Percentiles rank a stretch among this genome's conserved stretches.
phyloP scores from a whole-genome alignment of 2,329 filamentous ascomycete genomes.

The Didymella pinodella region DNA sequence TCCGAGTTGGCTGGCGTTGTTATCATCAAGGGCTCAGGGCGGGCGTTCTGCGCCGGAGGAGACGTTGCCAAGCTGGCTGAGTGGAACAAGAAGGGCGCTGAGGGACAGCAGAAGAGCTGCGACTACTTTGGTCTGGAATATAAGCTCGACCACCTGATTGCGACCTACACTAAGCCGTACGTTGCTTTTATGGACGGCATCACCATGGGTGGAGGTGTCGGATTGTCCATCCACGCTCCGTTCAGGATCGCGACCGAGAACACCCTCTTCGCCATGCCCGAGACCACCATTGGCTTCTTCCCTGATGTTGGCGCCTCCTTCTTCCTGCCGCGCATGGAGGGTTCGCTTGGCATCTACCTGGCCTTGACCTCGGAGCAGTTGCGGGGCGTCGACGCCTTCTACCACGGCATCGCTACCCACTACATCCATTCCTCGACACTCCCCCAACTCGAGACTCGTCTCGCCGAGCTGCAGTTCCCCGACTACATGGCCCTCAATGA shows the following conservation, averaged over 20 bases:
- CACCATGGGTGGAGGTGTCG: constrained; percentile 98
- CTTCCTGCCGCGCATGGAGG: constrained; percentile 90
- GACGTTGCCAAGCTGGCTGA: constrained; percentile 83
- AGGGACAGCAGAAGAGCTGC: constrained; percentile 76
- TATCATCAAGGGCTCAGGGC: constrained; percentile 88
- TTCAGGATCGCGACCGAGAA: constrained; percentile 96
- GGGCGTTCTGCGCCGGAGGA: constrained; percentile 90
- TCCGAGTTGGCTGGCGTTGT: constrained; percentile 93
- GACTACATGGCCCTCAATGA: constrained; percentile 72
- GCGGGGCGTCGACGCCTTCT: constrained; percentile 84
- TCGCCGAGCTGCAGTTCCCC: constrained; percentile 87
- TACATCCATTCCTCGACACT: constrained; percentile 92
- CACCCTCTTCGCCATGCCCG: constrained; percentile 97
- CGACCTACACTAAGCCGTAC: constrained; percentile 91
- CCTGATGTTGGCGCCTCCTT: constrained; percentile 97
- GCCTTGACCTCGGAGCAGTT: constrained; percentile 88
- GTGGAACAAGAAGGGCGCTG: constrained; percentile 71
- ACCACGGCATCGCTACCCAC: constrained; percentile 91
- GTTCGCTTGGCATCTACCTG: constrained; percentile 87
- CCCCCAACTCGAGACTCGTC: constrained; percentile 78
- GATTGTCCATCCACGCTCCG: constrained; percentile 91
- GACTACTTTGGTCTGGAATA: constrained; percentile 97
- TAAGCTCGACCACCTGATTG: constrained; percentile 92
- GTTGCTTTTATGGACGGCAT: constrained; percentile 97
- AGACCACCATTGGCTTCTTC: constrained; percentile 98